A percentile compares a stretch with the other conserved stretches of the same genome.
These are phyloP conservation scores for Paecilomyces formosus DNA, from an alignment of 2,329 filamentous ascomycete genomes.

Conservation along the genomic window DNA sequence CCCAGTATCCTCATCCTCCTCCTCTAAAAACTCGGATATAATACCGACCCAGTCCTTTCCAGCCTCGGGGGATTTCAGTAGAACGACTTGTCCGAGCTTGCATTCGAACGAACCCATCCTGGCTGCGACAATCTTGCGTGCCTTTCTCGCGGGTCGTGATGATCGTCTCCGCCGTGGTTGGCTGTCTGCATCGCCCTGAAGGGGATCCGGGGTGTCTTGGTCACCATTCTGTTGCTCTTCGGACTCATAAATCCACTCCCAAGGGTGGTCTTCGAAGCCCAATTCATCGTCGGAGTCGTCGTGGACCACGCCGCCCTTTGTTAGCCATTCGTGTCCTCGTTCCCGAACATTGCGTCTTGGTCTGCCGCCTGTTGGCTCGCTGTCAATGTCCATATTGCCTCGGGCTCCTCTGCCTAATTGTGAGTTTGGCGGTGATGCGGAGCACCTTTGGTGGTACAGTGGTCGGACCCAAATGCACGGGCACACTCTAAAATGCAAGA, in stretches of 20 bases:
- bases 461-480: neutral
- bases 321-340: constrained; percentile 43
- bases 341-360: constrained; percentile 20
- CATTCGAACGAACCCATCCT: constrained; percentile 76
- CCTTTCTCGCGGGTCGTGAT: constrained; percentile 19
- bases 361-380: neutral
- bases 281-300: constrained; percentile 89
- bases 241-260: constrained; percentile 68
- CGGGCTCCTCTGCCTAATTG: neutral
- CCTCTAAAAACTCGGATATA: constrained; percentile 71
- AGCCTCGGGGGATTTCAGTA: constrained; percentile 79
- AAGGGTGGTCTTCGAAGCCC: constrained; percentile 61
- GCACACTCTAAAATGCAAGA: neutral
- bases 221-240: constrained; percentile 15
- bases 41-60: constrained; percentile 91
- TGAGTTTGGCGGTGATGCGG: neutral
- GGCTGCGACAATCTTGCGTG: constrained; percentile 64
- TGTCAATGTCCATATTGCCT: neutral
- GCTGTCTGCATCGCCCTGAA: constrained; percentile 12
- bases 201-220: constrained; percentile 7
- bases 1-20: constrained; percentile 59
- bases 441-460: neutral
- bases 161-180: constrained; percentile 21
- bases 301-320: constrained; percentile 55
- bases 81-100: constrained; percentile 70